phyloP scores from a whole-genome alignment of 805 yeast genomes.

The Kazachstania bromeliacearum region DNA sequence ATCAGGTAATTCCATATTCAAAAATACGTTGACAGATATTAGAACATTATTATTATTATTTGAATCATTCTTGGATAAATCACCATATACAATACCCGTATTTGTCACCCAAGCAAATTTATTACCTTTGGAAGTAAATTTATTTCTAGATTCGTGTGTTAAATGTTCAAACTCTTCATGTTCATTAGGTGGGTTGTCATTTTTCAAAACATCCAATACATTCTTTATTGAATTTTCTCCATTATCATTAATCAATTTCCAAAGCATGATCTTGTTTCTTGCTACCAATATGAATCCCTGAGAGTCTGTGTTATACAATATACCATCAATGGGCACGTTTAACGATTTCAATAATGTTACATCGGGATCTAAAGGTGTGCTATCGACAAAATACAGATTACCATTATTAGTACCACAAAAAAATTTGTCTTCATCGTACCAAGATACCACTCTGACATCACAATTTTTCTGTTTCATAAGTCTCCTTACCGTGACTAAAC shows the following conservation, averaged over 20 bases:
- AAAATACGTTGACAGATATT: slow-evolving; percentile 28
- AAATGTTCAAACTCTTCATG: slow-evolving; percentile 32
- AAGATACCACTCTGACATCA: slow-evolving; percentile 17
- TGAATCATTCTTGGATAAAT: slow-evolving; percentile 8
- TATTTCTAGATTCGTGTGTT: slow-evolving; percentile 27
- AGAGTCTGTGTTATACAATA: slow-evolving; percentile 7
- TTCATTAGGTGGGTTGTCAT: slow-evolving; percentile 24
- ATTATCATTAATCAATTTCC: no score
- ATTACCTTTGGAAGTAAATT: slow-evolving; percentile 21
- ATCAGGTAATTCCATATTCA: slow-evolving; percentile 33
- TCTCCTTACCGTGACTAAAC: slow-evolving; percentile 9
- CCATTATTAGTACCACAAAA: slow-evolving; percentile 22
- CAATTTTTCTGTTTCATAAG: slow-evolving; percentile 15
- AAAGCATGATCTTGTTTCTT: slow-evolving; percentile 15
- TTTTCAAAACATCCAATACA: slow-evolving; percentile 15
- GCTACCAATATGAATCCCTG: slow-evolving; percentile 16
- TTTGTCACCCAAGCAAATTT: slow-evolving; percentile 40
- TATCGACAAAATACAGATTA: slow-evolving; percentile 9
- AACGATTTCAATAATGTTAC: neutral
- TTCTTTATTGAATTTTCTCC: no score
- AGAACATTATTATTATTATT: slow-evolving; percentile 15
- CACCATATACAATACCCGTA: slow-evolving; percentile 39
- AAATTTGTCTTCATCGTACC: slow-evolving; percentile 13
- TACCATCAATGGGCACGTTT: slow-evolving; percentile 20
- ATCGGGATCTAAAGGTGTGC: neutral